phyloP scores from a whole-genome alignment of 306 rosid species.

The Inga leiocalycina region DNA sequence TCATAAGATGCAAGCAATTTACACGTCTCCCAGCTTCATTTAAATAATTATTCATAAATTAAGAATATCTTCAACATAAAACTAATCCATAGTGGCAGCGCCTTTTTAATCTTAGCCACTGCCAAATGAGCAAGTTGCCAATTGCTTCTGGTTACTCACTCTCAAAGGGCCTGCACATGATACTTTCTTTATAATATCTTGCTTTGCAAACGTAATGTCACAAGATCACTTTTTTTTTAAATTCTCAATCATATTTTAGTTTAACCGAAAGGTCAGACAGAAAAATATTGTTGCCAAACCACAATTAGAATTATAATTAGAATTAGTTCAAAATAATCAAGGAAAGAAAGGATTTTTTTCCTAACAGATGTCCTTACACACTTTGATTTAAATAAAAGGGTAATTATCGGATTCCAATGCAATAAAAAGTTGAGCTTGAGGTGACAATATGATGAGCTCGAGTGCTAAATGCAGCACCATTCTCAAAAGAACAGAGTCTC shows the following conservation, averaged over 20 bases:
- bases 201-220: neutral
- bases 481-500: neutral
- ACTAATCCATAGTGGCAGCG: neutral
- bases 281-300: no score
- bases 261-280: neutral
- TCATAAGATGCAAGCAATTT: neutral
- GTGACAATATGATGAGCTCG: neutral
- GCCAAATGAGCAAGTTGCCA: neutral
- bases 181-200: neutral
- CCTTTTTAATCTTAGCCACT: neutral
- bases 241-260: neutral
- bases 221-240: neutral
- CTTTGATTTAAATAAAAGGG: neutral
- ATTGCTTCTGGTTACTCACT: neutral
- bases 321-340: neutral
- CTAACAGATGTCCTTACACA: neutral
- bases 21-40: neutral
- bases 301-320: neutral
- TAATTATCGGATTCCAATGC: neutral
- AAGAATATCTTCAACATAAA: neutral
- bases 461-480: constrained; percentile 2
- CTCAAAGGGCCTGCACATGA: neutral
- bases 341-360: neutral
- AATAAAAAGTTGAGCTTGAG: neutral
- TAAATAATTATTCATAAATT: neutral